Conservation (phyloP, 2,329 filamentous ascomycete genomes). For the Epichloe gansuensis region DNA sequence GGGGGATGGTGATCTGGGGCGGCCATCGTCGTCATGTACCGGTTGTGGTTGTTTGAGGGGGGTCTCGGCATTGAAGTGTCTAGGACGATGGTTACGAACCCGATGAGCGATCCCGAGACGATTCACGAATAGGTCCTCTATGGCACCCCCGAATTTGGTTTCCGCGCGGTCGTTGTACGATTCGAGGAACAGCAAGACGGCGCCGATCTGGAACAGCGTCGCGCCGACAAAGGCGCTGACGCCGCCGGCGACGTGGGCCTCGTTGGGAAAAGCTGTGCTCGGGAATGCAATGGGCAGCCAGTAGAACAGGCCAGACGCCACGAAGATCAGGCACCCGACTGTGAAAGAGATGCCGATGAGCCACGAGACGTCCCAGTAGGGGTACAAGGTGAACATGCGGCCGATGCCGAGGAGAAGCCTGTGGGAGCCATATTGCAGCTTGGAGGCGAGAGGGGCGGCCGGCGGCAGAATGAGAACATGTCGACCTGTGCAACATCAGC, state of each 20-base stretch:
- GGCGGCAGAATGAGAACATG: constrained; percentile 8
- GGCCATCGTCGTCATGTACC: neutral
- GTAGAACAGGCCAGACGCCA: constrained; percentile 32
- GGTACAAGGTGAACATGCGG: constrained; percentile 11
- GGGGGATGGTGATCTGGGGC: neutral
- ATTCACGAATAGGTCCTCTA: constrained; percentile 25
- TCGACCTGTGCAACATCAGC: neutral
- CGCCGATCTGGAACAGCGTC: constrained; percentile 45
- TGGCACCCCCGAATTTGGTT: constrained; percentile 30
- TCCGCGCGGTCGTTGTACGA: constrained; percentile 36
- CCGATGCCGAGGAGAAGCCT: constrained; percentile 6
- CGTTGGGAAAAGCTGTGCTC: constrained; percentile 32
- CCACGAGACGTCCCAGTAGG: constrained; percentile 14
- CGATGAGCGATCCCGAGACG: constrained; percentile 1
- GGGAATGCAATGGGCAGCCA: constrained; percentile 46
- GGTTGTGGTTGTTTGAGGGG: neutral
- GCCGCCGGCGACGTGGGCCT: constrained; percentile 27
- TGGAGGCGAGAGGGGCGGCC: constrained; percentile 6
- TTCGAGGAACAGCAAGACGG: constrained; percentile 44
- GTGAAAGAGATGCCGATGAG: constrained; percentile 11
- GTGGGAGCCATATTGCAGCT: constrained; percentile 2
- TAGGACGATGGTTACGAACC: neutral
- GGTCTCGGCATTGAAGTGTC: neutral
- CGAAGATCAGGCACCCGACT: constrained; percentile 11
- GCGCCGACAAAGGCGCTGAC: constrained; percentile 47